Conservation (phyloP, 352 stramenopile genomes). For the Phytophthora pseudosyringae region DNA sequence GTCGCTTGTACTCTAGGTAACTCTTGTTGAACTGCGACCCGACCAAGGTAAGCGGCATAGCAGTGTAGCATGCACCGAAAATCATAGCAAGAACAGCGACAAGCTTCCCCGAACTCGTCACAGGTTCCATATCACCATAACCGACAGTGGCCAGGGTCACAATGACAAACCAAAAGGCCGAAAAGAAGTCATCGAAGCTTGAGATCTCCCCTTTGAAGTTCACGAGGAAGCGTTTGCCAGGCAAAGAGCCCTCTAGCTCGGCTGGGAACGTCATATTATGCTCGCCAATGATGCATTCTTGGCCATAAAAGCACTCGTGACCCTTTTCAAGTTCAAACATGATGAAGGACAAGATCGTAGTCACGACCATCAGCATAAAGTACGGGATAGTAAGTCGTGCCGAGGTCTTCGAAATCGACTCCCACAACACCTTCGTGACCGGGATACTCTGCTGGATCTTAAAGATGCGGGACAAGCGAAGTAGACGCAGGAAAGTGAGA, state of each 20-base stretch:
- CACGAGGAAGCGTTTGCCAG: conserved; percentile 76
- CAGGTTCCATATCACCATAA: conserved; percentile 81
- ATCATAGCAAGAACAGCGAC: conserved; percentile 82
- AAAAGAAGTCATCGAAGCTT: conserved; percentile 84
- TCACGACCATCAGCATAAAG: conserved; percentile 81
- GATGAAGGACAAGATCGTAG: conserved; percentile 78
- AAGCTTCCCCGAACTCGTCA: conserved; percentile 69
- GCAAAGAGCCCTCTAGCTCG: conserved; percentile 54
- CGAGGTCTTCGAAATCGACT: conserved; percentile 86
- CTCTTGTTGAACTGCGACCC: conserved; percentile 86
- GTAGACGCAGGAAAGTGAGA: conserved; percentile 62
- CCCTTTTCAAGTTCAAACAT: conserved; percentile 86
- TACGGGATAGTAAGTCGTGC: conserved; percentile 77
- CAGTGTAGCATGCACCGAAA: conserved; percentile 82
- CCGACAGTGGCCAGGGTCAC: conserved; percentile 77
- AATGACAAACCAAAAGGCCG: conserved; percentile 87
- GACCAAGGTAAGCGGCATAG: conserved; percentile 82
- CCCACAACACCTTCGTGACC: conserved; percentile 77
- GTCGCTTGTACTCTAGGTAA: conserved; percentile 80
- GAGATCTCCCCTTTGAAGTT: conserved; percentile 73
- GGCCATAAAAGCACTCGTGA: conserved; percentile 77
- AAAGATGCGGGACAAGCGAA: conserved; percentile 75
- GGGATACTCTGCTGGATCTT: conserved; percentile 84
- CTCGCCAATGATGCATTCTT: conserved; percentile 61
- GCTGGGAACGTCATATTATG: conserved; percentile 66